phyloP scores from a whole-genome alignment of 2,329 filamentous ascomycete species.

The Colletotrichum lupini region DNA sequence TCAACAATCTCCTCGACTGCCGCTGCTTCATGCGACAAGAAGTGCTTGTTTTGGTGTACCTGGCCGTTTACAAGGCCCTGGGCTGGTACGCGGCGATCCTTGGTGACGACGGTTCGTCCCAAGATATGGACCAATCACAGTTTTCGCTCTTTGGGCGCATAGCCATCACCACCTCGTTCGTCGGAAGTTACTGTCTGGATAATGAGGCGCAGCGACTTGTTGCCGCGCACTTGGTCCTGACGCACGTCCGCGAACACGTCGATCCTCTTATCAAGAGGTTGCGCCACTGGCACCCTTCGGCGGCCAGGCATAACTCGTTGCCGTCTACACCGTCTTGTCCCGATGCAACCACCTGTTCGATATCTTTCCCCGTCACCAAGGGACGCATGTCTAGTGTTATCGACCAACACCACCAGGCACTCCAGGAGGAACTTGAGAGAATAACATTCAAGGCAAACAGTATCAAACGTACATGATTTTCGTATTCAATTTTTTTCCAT shows the following conservation, averaged over 20 bases:
- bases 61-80: conserved; percentile 3
- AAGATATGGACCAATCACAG: background rate
- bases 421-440: conserved; percentile 2
- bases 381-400: conserved; percentile 5
- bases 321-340: background rate
- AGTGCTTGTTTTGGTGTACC: conserved; percentile 5
- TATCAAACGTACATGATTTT: conserved; percentile 2
- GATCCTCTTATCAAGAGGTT: conserved; percentile 18
- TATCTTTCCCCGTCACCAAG: background rate
- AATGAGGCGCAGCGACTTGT: conserved; percentile 14
- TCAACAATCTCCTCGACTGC: background rate
- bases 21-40: conserved; percentile 11
- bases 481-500: no score
- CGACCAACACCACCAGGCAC: conserved; percentile 13
- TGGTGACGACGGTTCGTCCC: background rate
- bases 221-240: conserved; percentile 10
- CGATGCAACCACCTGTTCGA: background rate
- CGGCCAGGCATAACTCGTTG: background rate
- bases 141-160: background rate
- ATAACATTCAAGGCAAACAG: conserved; percentile 3
- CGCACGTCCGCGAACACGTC: conserved; percentile 13
- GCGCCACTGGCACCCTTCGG: conserved; percentile 7
- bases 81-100: conserved; percentile 17
- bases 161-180: background rate
- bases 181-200: conserved; percentile 10